phyloP scores from a whole-genome alignment of 164 flowering plant species.

The Warburgia ugandensis region DNA sequence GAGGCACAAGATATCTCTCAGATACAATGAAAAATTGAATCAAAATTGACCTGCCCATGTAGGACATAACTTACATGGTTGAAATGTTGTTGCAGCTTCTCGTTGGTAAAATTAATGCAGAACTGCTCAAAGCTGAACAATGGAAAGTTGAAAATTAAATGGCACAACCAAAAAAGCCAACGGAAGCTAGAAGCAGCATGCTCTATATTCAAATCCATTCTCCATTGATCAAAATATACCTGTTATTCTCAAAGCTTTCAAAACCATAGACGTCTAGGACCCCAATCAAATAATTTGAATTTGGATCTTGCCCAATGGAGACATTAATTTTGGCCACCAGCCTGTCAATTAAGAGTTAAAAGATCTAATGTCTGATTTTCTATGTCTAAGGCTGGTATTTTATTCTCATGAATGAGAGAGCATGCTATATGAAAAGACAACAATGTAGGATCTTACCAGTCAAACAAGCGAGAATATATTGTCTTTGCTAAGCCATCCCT shows the following conservation, averaged over 20 bases:
- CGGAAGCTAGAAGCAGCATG: neutral
- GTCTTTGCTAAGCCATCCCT: conserved; percentile 96
- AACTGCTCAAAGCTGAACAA: conserved; percentile 90
- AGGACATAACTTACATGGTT: conserved; percentile 61
- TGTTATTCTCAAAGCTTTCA: conserved; percentile 86
- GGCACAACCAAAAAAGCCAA: neutral
- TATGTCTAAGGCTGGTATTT: too few relatives aligned
- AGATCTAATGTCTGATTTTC: neutral
- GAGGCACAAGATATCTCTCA: conserved; percentile 7
- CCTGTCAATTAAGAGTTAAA: conserved; percentile 34
- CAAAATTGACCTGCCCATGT: conserved; percentile 5
- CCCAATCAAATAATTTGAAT: conserved; percentile 67
- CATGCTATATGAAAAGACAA: too few relatives aligned
- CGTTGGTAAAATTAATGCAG: conserved; percentile 91
- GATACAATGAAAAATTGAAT: conserved; percentile 2
- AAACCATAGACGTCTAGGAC: conserved; percentile 98
- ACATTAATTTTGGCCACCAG: conserved; percentile 78
- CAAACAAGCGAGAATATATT: conserved; percentile 78
- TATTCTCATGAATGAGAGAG: too few relatives aligned
- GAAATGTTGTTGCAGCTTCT: conserved; percentile 97
- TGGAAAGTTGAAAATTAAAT: neutral
- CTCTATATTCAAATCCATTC: neutral
- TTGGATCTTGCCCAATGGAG: conserved; percentile 91
- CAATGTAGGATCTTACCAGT: conserved; percentile 47
- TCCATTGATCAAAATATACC: conserved; percentile 38